Conservation (phyloP, 148 eudicot genomes). For the Simmondsia chinensis region DNA sequence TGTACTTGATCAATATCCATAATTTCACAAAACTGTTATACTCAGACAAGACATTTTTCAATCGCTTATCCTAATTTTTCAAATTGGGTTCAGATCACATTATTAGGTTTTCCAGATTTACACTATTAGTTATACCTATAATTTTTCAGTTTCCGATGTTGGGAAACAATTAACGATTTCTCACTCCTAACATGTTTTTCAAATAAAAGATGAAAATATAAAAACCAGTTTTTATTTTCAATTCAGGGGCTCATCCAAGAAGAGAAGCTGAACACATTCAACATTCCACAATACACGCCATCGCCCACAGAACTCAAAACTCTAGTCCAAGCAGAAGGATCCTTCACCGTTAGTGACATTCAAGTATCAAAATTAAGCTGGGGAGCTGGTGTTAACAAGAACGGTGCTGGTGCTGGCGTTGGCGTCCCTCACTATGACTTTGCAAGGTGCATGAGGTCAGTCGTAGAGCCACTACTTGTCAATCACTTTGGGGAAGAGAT, state of each 20-base stretch:
- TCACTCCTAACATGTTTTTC: too few species aligned
- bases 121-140: too few species aligned
- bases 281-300: conserved; percentile 5
- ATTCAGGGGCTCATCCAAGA: conserved; percentile 8
- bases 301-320: neutral
- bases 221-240: too few species aligned
- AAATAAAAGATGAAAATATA: too few species aligned
- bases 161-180: too few species aligned
- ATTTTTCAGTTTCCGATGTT: too few species aligned
- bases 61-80: too few species aligned
- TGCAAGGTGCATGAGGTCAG: conserved; percentile 9
- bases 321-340: neutral
- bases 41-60: too few species aligned
- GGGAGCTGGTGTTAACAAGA: neutral
- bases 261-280: conserved; percentile 7
- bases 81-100: too few species aligned
- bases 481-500: conserved; percentile 5
- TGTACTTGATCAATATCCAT: too few species aligned
- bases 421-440: neutral
- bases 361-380: neutral
- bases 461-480: conserved; percentile 5
- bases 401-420: neutral
- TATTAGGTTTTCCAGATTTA: too few species aligned
- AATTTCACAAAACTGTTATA: too few species aligned
- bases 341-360: neutral